These are phyloP conservation scores for Bipolaris gigantea DNA, from an alignment of 2,329 filamentous ascomycete genomes.

Conservation along the genomic window DNA sequence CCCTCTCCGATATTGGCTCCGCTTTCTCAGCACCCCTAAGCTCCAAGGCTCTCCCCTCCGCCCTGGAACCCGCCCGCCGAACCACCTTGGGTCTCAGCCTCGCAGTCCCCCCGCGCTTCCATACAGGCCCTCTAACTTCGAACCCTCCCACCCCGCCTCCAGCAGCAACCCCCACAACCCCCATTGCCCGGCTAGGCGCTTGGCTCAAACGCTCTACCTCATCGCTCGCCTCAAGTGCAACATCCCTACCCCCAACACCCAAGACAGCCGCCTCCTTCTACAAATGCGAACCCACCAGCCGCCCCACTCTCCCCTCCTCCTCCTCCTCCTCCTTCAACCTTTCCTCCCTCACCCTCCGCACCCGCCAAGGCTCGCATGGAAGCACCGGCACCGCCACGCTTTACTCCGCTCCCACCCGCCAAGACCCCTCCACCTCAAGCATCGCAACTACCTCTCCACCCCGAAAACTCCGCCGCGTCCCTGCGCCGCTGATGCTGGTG, in stretches of 20 bases:
- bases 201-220: constrained; percentile 42
- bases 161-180: constrained; percentile 38
- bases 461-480: constrained; percentile 31
- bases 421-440: not conserved
- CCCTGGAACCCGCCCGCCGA: constrained; percentile 18
- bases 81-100: constrained; percentile 31
- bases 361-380: constrained; percentile 35
- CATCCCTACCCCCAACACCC: constrained; percentile 13
- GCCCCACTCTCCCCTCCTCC: too few species aligned
- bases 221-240: constrained; percentile 23
- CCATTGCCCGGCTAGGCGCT: constrained; percentile 37
- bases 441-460: constrained; percentile 12
- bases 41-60: constrained; percentile 30
- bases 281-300: constrained; percentile 23
- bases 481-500: constrained; percentile 29
- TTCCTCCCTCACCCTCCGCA: constrained; percentile 21
- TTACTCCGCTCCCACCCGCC: constrained; percentile 22
- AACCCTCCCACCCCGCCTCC: constrained; percentile 43
- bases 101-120: constrained; percentile 23
- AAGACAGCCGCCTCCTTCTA: constrained; percentile 32
- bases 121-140: constrained; percentile 35
- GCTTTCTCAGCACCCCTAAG: constrained; percentile 48
- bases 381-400: constrained; percentile 37
- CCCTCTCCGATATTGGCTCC: constrained; percentile 53
- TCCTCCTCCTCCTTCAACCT: too few species aligned